Evolutionary conservation across 345 rosid genomes (phyloP), one percentile per base, ranked within the genome.

Genomic region (rapeseed (Brassica napus)): DNA sequence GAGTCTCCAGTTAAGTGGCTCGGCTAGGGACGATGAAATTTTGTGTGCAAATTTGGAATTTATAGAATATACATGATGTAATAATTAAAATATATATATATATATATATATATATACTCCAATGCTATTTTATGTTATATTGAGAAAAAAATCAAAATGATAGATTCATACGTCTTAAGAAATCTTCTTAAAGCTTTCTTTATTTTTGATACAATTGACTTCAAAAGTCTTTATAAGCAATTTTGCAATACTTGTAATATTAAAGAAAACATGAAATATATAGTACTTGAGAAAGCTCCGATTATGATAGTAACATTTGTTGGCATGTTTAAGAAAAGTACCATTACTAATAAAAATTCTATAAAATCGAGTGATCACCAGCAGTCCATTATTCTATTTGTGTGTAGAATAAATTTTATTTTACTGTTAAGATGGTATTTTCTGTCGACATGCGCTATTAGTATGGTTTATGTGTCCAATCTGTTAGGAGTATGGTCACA

Each of bases 1-100:
- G 57, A 31, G 69, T 62, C 37, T 77, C 71, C 65, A 70, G 71
- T 71, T 77, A 30, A 60, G 11, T 77, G 74, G 62, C 61, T 76
- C n/a, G 66, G 42, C 14, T 11, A 31, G 23, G 10, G 24, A 44
- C 55, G 57, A 30, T 8, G 10, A 67, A 18, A 8, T 2, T 67
- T 67, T 18, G 31, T 39, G 30, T 66, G 30, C 71, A 7, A 31
- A 32, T 32, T 64, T 31, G 5, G 42, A 30, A 1, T 7, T 63
- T 61, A 2, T 28, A 14, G 66, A 63, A 63, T 63, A 49, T 5
- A 47, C 5, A 62, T 31, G 42, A 7, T 31, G 2, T 6, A 63
- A 8, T 63, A 63, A 31, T 63, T 63, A 23, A 21, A 21, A 21
- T n/a, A 21, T 1, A 21, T 0, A 23, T 21, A 21, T 21, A 54